Conservation (phyloP, 768 basidiomycete genomes). For the Mycena sanguinolenta region DNA sequence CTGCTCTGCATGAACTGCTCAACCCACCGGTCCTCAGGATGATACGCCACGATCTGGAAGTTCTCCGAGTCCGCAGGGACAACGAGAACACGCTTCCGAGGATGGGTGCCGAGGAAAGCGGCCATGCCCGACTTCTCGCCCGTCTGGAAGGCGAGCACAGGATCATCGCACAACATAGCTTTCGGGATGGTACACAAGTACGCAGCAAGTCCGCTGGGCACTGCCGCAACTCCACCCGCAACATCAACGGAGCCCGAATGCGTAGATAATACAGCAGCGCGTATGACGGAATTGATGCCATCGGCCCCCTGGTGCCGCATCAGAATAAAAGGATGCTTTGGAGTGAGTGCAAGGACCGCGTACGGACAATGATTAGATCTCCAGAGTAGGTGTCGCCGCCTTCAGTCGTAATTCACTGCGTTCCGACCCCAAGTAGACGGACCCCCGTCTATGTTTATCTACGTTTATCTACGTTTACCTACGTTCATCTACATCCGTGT, state of each 20-base stretch:
- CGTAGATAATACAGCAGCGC: slow-evolving; percentile 28
- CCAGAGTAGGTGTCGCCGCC: slow-evolving; percentile 23
- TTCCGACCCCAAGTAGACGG: no score
- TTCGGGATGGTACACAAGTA: slow-evolving; percentile 33
- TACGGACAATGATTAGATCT: slow-evolving; percentile 32
- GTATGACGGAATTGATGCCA: slow-evolving; percentile 35
- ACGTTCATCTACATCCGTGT: no score
- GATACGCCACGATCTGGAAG: slow-evolving; percentile 35
- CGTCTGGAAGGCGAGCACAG: slow-evolving; percentile 30
- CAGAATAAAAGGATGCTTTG: background rate
- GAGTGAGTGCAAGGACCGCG: slow-evolving; percentile 5
- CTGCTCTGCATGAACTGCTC: slow-evolving; percentile 23
- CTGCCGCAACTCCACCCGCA: slow-evolving; percentile 14
- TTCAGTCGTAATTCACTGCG: slow-evolving; percentile 32
- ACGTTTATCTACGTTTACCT: no score
- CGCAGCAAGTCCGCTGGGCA: slow-evolving; percentile 32
- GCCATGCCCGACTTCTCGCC: slow-evolving; percentile 28
- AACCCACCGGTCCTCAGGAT: slow-evolving; percentile 27
- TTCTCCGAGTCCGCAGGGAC: slow-evolving; percentile 28
- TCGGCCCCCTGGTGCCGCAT: slow-evolving; percentile 30
- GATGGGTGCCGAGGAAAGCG: slow-evolving; percentile 11
- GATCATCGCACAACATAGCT: slow-evolving; percentile 17
- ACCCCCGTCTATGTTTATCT: no score
- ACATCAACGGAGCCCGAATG: slow-evolving; percentile 19
- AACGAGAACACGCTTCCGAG: slow-evolving; percentile 19